A percentile compares a stretch with the other conserved stretches of the same genome.
Conservation (phyloP, 192 early-diverging fungal species). For the Backusella macrospora region DNA sequence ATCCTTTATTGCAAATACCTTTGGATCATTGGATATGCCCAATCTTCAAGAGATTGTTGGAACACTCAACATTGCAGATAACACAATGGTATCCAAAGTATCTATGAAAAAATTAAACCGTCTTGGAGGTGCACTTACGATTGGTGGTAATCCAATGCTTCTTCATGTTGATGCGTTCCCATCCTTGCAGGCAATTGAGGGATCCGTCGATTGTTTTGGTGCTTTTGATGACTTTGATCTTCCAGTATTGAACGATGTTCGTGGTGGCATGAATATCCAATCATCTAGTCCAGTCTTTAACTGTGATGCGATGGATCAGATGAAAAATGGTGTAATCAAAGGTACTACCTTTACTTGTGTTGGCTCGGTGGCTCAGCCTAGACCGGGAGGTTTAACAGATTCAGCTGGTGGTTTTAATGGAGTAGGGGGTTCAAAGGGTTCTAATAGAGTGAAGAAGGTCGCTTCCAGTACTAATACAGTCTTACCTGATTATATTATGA, state of each 20-base stretch:
- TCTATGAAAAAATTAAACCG: slow-evolving; percentile 55
- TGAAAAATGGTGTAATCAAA: slow-evolving; percentile 36
- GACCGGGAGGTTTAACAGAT: slow-evolving; percentile 13
- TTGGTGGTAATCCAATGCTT: slow-evolving; percentile 65
- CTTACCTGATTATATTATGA: not conserved
- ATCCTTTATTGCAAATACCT: slow-evolving; percentile 61
- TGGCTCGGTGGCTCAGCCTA: slow-evolving; percentile 26
- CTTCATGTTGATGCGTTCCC: slow-evolving; percentile 56
- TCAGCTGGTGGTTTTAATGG: not conserved
- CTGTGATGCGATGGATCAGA: slow-evolving; percentile 38
- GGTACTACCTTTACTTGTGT: slow-evolving; percentile 35
- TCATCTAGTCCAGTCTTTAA: slow-evolving; percentile 58
- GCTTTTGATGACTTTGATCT: slow-evolving; percentile 60
- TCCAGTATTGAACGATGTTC: slow-evolving; percentile 39
- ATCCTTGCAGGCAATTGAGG: slow-evolving; percentile 56
- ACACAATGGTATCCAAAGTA: slow-evolving; percentile 55
- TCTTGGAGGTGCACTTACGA: slow-evolving; percentile 65
- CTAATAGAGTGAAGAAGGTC: not conserved
- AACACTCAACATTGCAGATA: slow-evolving; percentile 62
- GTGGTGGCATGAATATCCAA: slow-evolving; percentile 62
- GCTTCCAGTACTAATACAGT: not conserved
- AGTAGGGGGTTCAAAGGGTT: not conserved
- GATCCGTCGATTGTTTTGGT: slow-evolving; percentile 60
- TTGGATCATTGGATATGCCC: slow-evolving; percentile 52
- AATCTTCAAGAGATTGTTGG: slow-evolving; percentile 49